Evolutionary conservation across 2,329 filamentous ascomycete genomes (phyloP).

Genomic region (Fusarium odoratissimum): DNA sequence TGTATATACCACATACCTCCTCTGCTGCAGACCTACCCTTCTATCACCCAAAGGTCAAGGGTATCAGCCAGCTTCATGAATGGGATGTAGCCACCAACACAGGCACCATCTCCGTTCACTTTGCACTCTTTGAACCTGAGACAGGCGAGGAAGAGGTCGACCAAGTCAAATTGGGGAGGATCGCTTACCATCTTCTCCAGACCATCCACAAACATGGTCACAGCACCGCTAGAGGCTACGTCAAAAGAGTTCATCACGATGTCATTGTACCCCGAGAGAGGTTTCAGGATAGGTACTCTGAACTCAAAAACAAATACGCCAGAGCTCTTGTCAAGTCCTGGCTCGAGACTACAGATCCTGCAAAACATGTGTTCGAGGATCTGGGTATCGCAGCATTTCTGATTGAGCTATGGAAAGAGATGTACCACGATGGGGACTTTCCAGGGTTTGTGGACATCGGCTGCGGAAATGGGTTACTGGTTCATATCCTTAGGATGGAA

Average conservation of each 20-base stretch:
- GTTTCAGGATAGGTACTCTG: constrained; percentile 85
- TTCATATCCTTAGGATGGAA: constrained; percentile 83
- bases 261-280: constrained; percentile 78
- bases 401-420: constrained; percentile 88
- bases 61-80: constrained; percentile 80
- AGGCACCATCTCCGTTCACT: constrained; percentile 70
- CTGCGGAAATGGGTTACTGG: constrained; percentile 92
- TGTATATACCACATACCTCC: constrained; percentile 81
- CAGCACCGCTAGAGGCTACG: constrained; percentile 73
- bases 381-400: constrained; percentile 90
- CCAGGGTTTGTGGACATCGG: constrained; percentile 96
- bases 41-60: constrained; percentile 84
- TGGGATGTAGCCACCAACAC: constrained; percentile 59
- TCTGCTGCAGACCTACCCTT: constrained; percentile 76
- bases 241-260: constrained; percentile 88
- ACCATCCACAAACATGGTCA: constrained; percentile 80
- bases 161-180: constrained; percentile 68
- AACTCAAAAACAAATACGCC: constrained; percentile 84
- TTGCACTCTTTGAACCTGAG: constrained; percentile 60
- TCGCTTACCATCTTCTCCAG: constrained; percentile 74
- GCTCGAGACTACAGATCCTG: constrained; percentile 87
- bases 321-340: constrained; percentile 76
- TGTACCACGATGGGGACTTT: constrained; percentile 75
- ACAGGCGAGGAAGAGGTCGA: constrained; percentile 39
- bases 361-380: constrained; percentile 96